Percentiles rank a stretch among this genome's conserved stretches.
These are phyloP conservation scores for Diplosphaera chodatii DNA, from an alignment of 139 green algal species.

Conservation along the genomic window DNA sequence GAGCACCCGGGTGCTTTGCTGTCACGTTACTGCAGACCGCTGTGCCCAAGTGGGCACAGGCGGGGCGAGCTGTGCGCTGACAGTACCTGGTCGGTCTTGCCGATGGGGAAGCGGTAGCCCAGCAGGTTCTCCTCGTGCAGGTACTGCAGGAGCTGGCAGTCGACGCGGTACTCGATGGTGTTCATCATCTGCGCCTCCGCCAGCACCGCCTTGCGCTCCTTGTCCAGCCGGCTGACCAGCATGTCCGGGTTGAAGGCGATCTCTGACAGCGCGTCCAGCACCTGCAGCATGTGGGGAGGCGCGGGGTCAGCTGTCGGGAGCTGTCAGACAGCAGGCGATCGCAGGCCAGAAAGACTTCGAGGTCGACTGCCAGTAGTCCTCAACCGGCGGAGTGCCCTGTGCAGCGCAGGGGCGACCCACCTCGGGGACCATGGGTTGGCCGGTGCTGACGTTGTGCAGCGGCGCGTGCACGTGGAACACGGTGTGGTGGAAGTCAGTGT, in stretches of 20 bases:
- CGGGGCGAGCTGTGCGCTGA: too few species aligned
- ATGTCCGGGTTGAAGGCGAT: constrained; percentile 91
- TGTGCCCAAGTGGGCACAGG: too few species aligned
- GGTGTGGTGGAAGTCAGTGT: constrained; percentile 99
- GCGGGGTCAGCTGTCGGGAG: too few species aligned
- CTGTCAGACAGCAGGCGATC: too few species aligned
- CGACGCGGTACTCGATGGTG: constrained; percentile 98
- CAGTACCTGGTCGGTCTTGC: constrained; percentile 87
- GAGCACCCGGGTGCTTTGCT: too few species aligned
- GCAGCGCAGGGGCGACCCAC: too few species aligned
- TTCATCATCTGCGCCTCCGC: constrained; percentile 99
- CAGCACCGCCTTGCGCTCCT: constrained; percentile 94
- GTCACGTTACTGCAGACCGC: too few species aligned
- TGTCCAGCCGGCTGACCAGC: constrained; percentile 81
- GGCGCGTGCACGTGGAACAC: constrained; percentile 98
- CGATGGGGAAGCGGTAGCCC: constrained; percentile 94
- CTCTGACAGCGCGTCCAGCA: constrained; percentile 88
- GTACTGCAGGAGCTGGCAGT: constrained; percentile 96
- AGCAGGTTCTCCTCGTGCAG: constrained; percentile 97
- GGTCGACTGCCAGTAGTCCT: too few species aligned
- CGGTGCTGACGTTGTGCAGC: constrained; percentile 57
- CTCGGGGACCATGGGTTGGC: constrained; percentile 77
- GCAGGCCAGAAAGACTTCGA: too few species aligned
- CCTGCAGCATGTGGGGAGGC: too few species aligned
- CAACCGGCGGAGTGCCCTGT: too few species aligned